A percentile compares a stretch with the other conserved stretches of the same genome.
Evolutionary conservation across 2,329 filamentous ascomycete species (phyloP).

Genomic region (Tolypocladium pustulatum): DNA sequence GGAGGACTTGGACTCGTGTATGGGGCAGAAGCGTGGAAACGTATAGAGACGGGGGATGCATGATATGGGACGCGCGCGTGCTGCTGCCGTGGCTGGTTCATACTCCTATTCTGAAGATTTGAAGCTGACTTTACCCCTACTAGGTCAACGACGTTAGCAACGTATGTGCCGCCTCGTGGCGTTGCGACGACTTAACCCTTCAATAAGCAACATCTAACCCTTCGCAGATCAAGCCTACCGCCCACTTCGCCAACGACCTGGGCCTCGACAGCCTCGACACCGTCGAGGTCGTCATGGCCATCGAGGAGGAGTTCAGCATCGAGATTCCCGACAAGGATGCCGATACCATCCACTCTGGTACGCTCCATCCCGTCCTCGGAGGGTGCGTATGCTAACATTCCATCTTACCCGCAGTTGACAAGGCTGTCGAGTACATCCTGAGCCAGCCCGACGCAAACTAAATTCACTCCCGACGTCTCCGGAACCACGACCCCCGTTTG

Average conservation of each 20-base stretch:
- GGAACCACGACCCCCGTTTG: background rate
- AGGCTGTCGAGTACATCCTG: constrained; percentile 90
- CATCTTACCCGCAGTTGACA: constrained; percentile 54
- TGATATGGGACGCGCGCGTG: background rate
- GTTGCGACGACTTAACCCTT: background rate
- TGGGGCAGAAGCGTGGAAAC: background rate
- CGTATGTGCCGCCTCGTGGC: constrained; percentile 31
- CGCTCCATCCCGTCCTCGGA: constrained; percentile 22
- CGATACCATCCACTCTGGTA: constrained; percentile 88
- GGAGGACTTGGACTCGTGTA: background rate
- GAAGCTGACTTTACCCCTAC: constrained; percentile 13
- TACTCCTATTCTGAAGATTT: background rate
- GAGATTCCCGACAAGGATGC: constrained; percentile 98
- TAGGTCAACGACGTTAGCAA: constrained; percentile 59
- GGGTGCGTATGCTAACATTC: constrained; percentile 3
- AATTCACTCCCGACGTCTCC: constrained; percentile 6
- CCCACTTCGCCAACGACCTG: constrained; percentile 96
- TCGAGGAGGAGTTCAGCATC: constrained; percentile 89
- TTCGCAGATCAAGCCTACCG: constrained; percentile 62
- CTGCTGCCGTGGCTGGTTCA: background rate
- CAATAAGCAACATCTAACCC: constrained; percentile 6
- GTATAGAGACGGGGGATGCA: background rate
- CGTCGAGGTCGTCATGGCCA: constrained; percentile 99
- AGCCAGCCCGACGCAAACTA: constrained; percentile 83
- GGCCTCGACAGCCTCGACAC: constrained; percentile 96